Base-by-base conservation (phyloP, 2,329 filamentous ascomycete species). In the Ceratocystis papillata region DNA sequence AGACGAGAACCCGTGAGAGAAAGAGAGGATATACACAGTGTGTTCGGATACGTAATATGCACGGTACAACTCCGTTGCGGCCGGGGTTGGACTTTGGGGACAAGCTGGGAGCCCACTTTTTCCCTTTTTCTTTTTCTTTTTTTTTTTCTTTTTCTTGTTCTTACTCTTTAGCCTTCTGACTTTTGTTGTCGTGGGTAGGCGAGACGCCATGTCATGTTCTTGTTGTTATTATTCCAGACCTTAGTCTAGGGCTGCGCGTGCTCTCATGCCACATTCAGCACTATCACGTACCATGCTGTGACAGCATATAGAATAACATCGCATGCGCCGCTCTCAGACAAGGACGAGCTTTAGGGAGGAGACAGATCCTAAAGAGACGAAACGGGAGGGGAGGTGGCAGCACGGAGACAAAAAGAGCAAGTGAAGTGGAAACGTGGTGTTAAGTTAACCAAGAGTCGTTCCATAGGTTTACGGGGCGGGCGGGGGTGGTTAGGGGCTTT, bases 251-350 rank as follows among this genome's bases (percentile, higher is more conserved):
- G 25, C 55, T 20, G 55, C 55, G 15, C 37, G n/a, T n/a, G n/a
- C n/a, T 50, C 46, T 7, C 46, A 50, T 50, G n/a, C 22, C 55
- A 33, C 28, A 59, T 37, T 17, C 20, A 53, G 48, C 33, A 20
- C 17, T 8, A 48, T 17, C 48, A 53, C 12, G 25, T 10, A 20
- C 8, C 20, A 25, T 10, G 8, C 3, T 53, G 4, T 30, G 4
- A 28, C 55, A 28, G 17, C 53, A 20, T 22, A 10, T 12, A 10
- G 2, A 10, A 10, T 22, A 10, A 20, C 48, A 10, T 53, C 48
- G 48, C 48, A 22, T 53, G 48, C 25, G 48, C 48, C 20, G 48
- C 22, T 53, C n/a, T 53, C 48, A 53, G 48, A 53, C n/a, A 25
- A 53, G 20, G 20, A 25, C n/a, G 22, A 20, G 17, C 48, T 20